These are phyloP conservation scores for Elongisporangium undulatum DNA, from an alignment of 352 stramenopile genomes.

Conservation along the genomic window DNA sequence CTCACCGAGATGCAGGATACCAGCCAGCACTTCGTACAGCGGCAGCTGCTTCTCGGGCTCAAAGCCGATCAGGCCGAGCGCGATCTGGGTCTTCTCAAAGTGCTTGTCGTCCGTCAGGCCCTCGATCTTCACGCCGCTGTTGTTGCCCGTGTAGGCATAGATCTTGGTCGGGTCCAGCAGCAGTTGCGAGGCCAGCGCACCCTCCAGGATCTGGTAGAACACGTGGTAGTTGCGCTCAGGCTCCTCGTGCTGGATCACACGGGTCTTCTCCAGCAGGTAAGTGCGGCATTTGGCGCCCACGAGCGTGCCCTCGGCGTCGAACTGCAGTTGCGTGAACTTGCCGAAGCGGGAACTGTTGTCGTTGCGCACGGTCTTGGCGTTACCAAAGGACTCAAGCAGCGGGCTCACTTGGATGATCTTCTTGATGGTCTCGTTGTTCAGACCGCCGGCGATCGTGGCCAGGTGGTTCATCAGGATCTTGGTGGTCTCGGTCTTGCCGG, in stretches of 20 bases:
- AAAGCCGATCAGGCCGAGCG: conserved; percentile 63
- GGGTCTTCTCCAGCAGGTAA: conserved; percentile 98
- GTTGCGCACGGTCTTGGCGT: conserved; percentile 92
- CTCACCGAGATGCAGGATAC: conserved; percentile 96
- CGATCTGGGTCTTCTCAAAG: conserved; percentile 63
- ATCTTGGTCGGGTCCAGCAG: too few species aligned
- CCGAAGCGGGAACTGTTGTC: conserved; percentile 96
- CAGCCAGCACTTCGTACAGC: conserved; percentile 76
- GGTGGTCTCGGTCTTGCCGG: conserved; percentile 94
- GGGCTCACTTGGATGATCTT: conserved; percentile 91
- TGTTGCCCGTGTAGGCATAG: conserved; percentile 70
- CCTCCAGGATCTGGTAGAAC: conserved; percentile 95
- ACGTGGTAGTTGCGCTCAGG: conserved; percentile 98
- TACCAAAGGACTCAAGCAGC: conserved; percentile 88
- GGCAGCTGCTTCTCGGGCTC: conserved; percentile 40
- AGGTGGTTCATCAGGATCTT: conserved; percentile 98
- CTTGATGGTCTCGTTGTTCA: too few species aligned
- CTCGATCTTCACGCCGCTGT: conserved; percentile 56
- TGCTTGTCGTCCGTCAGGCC: conserved; percentile 65
- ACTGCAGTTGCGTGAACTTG: conserved; percentile 94
- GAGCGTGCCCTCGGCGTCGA: conserved; percentile 88
- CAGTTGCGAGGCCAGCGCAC: conserved; percentile 57
- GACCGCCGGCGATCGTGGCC: conserved; percentile 38
- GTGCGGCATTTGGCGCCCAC: conserved; percentile 86
- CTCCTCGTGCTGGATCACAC: conserved; percentile 89